Evolutionary conservation across 768 basidiomycete species (phyloP), one percentile per base, ranked within the genome.

Genomic region (Gymnopilus dilepis): DNA sequence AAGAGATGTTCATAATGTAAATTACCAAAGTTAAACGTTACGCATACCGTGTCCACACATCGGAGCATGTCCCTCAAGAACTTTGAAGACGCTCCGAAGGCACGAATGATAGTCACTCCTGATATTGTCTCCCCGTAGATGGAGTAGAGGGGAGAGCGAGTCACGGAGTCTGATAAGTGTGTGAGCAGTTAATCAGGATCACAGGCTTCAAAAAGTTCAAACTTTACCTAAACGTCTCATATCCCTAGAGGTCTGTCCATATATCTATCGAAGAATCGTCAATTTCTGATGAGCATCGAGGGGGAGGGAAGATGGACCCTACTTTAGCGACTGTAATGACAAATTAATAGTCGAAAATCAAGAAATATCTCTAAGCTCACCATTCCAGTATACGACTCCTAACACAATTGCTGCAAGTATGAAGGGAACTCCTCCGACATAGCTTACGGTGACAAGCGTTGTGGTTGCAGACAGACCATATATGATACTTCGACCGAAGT

Each of bases 21-120:
- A 17, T 26, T 17, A n/a, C 31, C 6, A 38, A 15, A 22, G 21
- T n/a, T 6, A 37, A 26, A 31, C 12, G n/a, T 30, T 31, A 59
- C 38, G 75, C 87, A 64, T 62, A 92, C 90, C 34, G 91, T 92
- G 69, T 94, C 92, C 21, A 91, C 89, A 62, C 86, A 91, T 55
- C 86, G 84, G 11, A 92, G 78, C 91, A 94, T 93, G 65, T 94
- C 92, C 55, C 92, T 79, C 64, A 94, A 73, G 73, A 94, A 92
- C 71, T 94, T 93, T 38, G 92, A 91, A 31, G 90, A 88, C 11
- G 92, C 93, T 13, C 95, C 95, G 70, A 95, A 97, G 0, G 94
- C 89, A 43, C 95, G 89, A 30, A 95, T 73, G 50, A 81, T 74
- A 0, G 78, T 74, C 21, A 80, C 76, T 17, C 79, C 79, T 22